phyloP scores from a whole-genome alignment of 2,329 filamentous ascomycete species.

The Trichophyton benhamiae region DNA sequence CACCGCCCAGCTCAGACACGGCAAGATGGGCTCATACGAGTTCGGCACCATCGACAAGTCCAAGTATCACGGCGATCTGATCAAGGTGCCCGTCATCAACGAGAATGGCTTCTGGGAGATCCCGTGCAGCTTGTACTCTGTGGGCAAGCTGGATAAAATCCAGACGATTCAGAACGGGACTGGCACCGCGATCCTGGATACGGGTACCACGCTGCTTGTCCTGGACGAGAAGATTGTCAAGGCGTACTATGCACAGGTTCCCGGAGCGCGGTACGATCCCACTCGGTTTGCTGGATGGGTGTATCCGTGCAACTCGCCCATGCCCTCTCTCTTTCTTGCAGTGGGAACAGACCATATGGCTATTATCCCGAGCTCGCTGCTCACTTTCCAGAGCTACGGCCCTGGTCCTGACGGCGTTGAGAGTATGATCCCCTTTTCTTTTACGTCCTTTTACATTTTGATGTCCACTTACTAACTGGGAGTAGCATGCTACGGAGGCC shows the following conservation, averaged over 20 bases:
- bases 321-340: conserved; percentile 46
- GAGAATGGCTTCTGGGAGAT: conserved; percentile 60
- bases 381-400: conserved; percentile 44
- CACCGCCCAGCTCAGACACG: conserved; percentile 54
- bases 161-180: conserved; percentile 13
- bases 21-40: conserved; percentile 53
- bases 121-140: conserved; percentile 42
- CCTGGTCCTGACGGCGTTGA: conserved; percentile 29
- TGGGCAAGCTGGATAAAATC: conserved; percentile 32
- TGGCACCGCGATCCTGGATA: conserved; percentile 49
- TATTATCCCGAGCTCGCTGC: conserved; percentile 43
- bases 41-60: conserved; percentile 57
- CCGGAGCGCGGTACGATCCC: conserved; percentile 36
- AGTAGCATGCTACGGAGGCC: conserved; percentile 45
- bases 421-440: conserved; percentile 22
- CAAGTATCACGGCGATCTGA: conserved; percentile 52
- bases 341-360: conserved; percentile 39
- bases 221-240: conserved; percentile 44
- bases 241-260: conserved; percentile 48
- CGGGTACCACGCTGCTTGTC: conserved; percentile 56
- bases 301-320: conserved; percentile 43
- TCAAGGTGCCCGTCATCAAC: conserved; percentile 50
- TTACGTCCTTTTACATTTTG: not conserved
- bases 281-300: conserved; percentile 39
- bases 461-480: conserved; percentile 13